Base-by-base conservation (phyloP, 768 basidiomycete species). In the Trametes elegans region DNA sequence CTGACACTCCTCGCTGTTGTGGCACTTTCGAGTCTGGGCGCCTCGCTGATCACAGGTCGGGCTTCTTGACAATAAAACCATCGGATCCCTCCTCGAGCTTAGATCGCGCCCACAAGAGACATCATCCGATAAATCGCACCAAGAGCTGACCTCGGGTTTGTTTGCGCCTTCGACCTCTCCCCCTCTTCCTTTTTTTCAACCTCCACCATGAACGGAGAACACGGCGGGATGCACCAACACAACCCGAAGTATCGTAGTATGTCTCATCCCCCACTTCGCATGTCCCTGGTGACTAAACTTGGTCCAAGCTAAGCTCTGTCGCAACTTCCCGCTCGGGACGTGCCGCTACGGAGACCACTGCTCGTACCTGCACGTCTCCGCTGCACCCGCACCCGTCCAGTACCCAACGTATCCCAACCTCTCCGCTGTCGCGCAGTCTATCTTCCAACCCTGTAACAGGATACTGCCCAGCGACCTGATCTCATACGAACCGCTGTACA, bases 301-400 rank as follows among this genome's bases (percentile, higher is more conserved):
- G 7, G 10, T 9, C 23, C 14, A 35, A 60, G 58, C 53, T 5
- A 60, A 53, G 16, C 34, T 57, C 7, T 61, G 60, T 24, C 60
- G 55, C 43, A 57, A 57, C 48, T 57, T 46, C 42, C 52, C 55
- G 10, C 42, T 53, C n/a, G 60, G 60, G 8, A 49, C 41, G 5
- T 61, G 60, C 39, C 60, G 55, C 39, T 61, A 44, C 55, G 60
- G 60, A 27, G 55, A 53, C 11, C 35, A 55, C 38, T 61, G 60
- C 44, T 51, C 52, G n/a, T 61, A 56, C 31, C 36, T 61, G 11
- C 60, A 60, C 43, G 29, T 53, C 19, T 28, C 50, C 9, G 40
- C 51, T 13, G 44, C 38, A 16, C 23, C 45, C 10, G 38, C 57
- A n/a, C 47, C 46, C 24, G 21, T 34, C 13, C 51, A 53, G 23